Evolutionary conservation across 768 basidiomycete species (phyloP).

Genomic region (Mycena epipterygia): DNA sequence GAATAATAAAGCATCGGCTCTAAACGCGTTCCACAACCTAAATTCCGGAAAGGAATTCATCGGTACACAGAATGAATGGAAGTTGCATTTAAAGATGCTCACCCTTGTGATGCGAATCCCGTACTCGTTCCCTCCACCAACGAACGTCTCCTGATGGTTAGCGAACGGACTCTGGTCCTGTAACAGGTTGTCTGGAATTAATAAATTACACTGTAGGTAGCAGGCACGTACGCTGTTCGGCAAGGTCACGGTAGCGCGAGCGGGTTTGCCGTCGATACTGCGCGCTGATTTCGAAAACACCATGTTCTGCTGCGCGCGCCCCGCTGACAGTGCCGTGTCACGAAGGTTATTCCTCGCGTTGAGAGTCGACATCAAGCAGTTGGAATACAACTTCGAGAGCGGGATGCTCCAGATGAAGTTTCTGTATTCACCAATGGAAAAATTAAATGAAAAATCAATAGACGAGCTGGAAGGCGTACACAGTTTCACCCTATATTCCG

Average conservation of each 20-base stretch:
- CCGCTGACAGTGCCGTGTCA: neutral
- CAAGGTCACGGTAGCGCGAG: no score
- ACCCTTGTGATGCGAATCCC: constrained; percentile 11
- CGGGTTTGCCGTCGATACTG: neutral
- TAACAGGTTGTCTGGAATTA: neutral
- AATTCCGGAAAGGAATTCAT: no score
- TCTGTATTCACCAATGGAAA: neutral
- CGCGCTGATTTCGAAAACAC: neutral
- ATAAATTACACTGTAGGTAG: no score
- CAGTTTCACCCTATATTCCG: constrained; percentile 8
- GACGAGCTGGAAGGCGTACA: neutral
- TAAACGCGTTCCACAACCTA: neutral
- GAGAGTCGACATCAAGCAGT: constrained; percentile 15
- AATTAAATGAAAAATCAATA: neutral
- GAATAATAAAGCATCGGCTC: no score
- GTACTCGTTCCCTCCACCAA: neutral
- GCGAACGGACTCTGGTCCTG: no score
- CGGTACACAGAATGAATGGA: neutral
- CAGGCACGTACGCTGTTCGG: no score
- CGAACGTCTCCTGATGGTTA: neutral
- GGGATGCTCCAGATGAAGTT: constrained; percentile 29
- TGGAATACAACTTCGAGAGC: constrained; percentile 16
- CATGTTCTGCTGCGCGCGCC: neutral
- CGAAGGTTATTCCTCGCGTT: constrained; percentile 7
- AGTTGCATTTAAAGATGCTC: neutral